Conservation (phyloP, 805 yeast species). For the Lachancea quebecensis region DNA sequence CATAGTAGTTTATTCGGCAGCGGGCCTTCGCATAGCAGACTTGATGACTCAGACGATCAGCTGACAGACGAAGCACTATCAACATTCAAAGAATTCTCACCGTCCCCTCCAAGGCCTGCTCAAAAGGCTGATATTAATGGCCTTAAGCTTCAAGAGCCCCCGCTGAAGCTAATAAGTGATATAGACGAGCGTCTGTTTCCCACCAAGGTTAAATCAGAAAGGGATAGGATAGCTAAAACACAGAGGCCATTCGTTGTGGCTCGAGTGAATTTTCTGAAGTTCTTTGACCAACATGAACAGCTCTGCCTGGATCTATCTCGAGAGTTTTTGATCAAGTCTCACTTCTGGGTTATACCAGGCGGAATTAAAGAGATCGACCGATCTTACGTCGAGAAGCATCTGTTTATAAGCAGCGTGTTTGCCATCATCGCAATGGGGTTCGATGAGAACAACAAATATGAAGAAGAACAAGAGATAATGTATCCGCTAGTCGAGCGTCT, state of each 20-base stretch:
- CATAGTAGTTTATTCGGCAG: no score
- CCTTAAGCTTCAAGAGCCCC: conserved; percentile 31
- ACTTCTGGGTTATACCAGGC: conserved; percentile 57
- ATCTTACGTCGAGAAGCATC: conserved; percentile 43
- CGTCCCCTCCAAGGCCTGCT: background rate
- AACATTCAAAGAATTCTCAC: background rate
- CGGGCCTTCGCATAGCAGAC: background rate
- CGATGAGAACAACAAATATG: conserved; percentile 45
- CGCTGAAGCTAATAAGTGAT: conserved; percentile 32
- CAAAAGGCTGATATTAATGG: conserved; percentile 9
- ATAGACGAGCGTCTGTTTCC: conserved; percentile 37
- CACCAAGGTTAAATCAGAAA: conserved; percentile 21
- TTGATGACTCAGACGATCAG: background rate
- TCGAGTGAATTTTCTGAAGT: conserved; percentile 40
- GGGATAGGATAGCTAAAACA: conserved; percentile 25
- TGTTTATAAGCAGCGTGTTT: conserved; percentile 49
- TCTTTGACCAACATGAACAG: conserved; percentile 38
- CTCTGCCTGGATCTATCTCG: conserved; percentile 41
- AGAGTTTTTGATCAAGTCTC: conserved; percentile 46
- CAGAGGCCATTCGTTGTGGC: conserved; percentile 34
- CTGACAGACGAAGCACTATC: background rate
- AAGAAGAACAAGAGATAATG: conserved; percentile 40
- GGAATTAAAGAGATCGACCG: conserved; percentile 44
- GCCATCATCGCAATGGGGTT: conserved; percentile 49
- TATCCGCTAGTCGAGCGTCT: conserved; percentile 44